Evolutionary conservation across 2,329 filamentous ascomycete species (phyloP).

Genomic region (Magnaporthiopsis incrustans): DNA sequence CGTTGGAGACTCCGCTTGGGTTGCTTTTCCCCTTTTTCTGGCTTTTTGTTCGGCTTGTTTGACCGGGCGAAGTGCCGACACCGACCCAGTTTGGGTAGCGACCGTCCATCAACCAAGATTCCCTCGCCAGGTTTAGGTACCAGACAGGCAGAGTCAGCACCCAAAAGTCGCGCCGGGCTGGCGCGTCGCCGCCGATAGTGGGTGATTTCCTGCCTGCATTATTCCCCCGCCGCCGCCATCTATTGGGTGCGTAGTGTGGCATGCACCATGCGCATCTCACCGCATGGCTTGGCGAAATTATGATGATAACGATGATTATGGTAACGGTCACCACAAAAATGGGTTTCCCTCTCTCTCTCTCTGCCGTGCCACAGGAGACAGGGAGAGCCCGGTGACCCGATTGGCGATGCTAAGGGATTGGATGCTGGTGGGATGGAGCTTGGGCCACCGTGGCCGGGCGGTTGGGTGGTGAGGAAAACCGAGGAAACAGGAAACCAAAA

Average conservation of each 20-base stretch:
- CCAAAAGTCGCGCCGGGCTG: not conserved
- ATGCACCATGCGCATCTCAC: not conserved
- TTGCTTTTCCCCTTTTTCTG: not conserved
- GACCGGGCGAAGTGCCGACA: not conserved
- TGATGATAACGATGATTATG: not conserved
- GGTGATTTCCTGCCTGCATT: not conserved
- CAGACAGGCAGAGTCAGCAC: not conserved
- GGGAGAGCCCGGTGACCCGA: not conserved
- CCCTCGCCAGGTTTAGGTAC: too few species aligned
- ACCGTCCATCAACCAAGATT: not conserved
- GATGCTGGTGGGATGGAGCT: not conserved
- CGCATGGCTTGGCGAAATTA: not conserved
- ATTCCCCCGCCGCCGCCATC: not conserved
- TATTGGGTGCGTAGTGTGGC: not conserved
- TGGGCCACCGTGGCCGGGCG: not conserved
- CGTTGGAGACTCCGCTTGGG: not conserved
- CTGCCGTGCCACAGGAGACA: not conserved
- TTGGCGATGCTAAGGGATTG: not conserved
- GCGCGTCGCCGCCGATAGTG: not conserved
- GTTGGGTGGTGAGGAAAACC: not conserved
- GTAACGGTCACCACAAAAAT: not conserved
- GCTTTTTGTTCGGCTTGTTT: not conserved
- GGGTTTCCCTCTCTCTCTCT: not conserved
- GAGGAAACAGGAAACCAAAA: not conserved
- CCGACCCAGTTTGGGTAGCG: not conserved